These are phyloP conservation scores for Neurospora sp. DNA, from an alignment of 495 filamentous ascomycete species.

Conservation along the genomic window DNA sequence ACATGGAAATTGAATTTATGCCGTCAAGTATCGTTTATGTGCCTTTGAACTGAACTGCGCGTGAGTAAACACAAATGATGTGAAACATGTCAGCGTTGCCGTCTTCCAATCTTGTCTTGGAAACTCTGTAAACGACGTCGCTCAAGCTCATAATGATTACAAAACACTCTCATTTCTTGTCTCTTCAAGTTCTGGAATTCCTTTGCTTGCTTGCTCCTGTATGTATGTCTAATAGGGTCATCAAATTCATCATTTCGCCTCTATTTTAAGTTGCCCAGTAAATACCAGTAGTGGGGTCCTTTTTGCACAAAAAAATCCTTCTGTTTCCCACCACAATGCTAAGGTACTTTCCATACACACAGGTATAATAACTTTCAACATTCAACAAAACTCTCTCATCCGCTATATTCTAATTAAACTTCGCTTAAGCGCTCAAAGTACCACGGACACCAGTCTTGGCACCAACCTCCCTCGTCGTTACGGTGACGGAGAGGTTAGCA, in stretches of 20 bases:
- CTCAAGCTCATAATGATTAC: background rate
- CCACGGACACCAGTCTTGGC: slow-evolving; percentile 78
- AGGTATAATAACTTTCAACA: background rate
- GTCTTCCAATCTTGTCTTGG: background rate
- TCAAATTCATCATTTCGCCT: background rate
- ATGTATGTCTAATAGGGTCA: background rate
- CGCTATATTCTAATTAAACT: background rate
- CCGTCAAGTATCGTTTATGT: background rate
- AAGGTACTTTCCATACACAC: background rate
- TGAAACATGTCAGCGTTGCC: background rate
- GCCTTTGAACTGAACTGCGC: background rate
- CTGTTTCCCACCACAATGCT: background rate
- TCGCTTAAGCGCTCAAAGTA: slow-evolving; percentile 30
- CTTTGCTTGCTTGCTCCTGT: background rate
- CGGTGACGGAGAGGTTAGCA: slow-evolving; percentile 62
- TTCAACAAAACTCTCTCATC: background rate
- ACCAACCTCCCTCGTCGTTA: slow-evolving; percentile 77
- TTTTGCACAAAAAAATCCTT: background rate
- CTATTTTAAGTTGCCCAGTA: background rate
- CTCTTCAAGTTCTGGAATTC: background rate
- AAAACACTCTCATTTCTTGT: background rate
- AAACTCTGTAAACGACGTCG: background rate
- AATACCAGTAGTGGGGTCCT: background rate
- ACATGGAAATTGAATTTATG: background rate
- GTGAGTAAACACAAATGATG: background rate